Base-by-base conservation (phyloP, 805 yeast genomes). In the Candida insectorum region DNA sequence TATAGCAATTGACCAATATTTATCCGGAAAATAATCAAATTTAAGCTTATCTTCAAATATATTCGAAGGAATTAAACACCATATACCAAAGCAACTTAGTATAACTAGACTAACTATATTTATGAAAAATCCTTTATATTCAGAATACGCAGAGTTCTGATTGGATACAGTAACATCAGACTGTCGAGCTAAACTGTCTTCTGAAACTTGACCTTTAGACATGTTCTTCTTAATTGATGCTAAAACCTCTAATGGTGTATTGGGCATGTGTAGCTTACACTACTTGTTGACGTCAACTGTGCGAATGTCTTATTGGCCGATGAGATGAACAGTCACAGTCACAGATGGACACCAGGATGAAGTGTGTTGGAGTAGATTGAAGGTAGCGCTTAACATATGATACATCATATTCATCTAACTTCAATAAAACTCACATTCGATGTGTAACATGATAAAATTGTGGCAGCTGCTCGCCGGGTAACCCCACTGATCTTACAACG, bases 1-100 rank as follows among this genome's bases (percentile, higher is more conserved):
- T 2, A 85, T 56, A 1, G 86, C 84, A 22, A 85, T 52, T 2
- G 95, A 81, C 98, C 97, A 93, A 79, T 89, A 84, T 44, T 94
- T 69, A 20, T 91, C 84, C 0, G 97, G 97, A 47, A 80, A 84
- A 56, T 79, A 88, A 48, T 71, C 75, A 13, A 82, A 75, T 12
- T 78, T 79, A 19, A 77, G 44, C 6, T 47, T 47, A 36, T 77
- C 69, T 26, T 48, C 45, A 15, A 83, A 71, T 22, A 73, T 47
- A n/a, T 49, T 41, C 24, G 75, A 73, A 0, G 97, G 97, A 0
- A 79, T 50, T 3, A 83, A 49, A 1, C 95, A 76, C 97, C 97
- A 91, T 4, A 74, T 39, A 2, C 80, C 43, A 71, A 85, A 84
- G 4, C 73, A 56, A 2, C 68, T 37, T 16, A 85, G 65, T 0